These are phyloP conservation scores for Solanum peruvianum DNA, from an alignment of 257 asterid species.

Conservation along the genomic window DNA sequence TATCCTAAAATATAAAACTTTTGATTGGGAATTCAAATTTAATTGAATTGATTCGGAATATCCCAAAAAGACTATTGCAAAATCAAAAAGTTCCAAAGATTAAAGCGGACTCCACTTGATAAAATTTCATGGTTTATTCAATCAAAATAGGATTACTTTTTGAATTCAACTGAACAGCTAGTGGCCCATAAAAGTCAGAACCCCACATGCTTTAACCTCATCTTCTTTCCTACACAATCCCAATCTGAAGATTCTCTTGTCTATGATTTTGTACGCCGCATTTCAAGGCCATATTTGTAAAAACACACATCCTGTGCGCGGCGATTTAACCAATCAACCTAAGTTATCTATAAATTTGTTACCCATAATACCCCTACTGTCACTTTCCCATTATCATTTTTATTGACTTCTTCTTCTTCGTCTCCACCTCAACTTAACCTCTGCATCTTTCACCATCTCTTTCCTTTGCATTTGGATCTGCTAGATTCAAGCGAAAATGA, in stretches of 20 bases:
- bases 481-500: slow-evolving; percentile 25
- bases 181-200: not conserved
- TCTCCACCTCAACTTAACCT: not conserved
- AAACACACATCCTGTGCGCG: not conserved
- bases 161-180: not conserved
- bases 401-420: not conserved
- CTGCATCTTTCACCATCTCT: not conserved
- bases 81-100: not conserved
- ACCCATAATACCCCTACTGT: not conserved
- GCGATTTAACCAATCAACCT: not conserved
- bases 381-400: not conserved
- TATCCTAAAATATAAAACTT: no score
- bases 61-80: not conserved
- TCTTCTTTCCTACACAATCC: not conserved
- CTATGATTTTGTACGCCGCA: not conserved
- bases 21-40: no score
- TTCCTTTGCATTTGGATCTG: not conserved
- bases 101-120: not conserved
- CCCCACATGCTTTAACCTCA: not conserved
- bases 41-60: no score
- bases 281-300: not conserved
- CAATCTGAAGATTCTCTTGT: not conserved
- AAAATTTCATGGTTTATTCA: not conserved
- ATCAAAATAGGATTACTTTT: not conserved
- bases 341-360: not conserved